A percentile compares a stretch with the other conserved stretches of the same genome.
Evolutionary conservation across 495 filamentous ascomycete species (phyloP).

Genomic region (Aspergillus cavernicola): DNA sequence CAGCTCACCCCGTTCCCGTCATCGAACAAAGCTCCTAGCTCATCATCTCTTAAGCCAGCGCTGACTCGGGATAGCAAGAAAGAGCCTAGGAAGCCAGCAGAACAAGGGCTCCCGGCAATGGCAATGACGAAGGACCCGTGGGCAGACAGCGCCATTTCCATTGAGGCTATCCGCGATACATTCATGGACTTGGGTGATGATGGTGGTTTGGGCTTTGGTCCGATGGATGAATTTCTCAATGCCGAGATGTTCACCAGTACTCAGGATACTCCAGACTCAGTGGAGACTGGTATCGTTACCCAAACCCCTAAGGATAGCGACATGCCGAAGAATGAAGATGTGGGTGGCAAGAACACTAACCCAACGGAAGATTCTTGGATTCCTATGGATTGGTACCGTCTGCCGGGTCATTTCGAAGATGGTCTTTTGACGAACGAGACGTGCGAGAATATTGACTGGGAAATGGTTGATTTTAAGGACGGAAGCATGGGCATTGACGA

Average conservation of each 20-base stretch:
- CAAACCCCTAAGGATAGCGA: conserved; percentile 37
- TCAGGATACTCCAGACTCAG: conserved; percentile 42
- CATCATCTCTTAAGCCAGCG: conserved; percentile 27
- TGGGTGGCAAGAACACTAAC: conserved; percentile 17
- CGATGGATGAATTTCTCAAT: conserved; percentile 43
- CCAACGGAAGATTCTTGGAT: conserved; percentile 29
- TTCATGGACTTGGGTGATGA: conserved; percentile 34
- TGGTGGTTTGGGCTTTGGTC: conserved; percentile 28
- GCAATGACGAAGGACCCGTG: conserved; percentile 39
- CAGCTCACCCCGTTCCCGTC: conserved; percentile 40
- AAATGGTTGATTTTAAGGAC: conserved; percentile 28
- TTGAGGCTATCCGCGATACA: conserved; percentile 39
- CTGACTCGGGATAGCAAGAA: conserved; percentile 29
- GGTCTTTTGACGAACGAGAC: conserved; percentile 20
- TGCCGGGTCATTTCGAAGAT: conserved; percentile 25
- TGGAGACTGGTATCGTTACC: conserved; percentile 32
- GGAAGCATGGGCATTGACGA: conserved; percentile 21
- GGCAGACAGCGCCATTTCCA: conserved; percentile 40
- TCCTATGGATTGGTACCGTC: conserved; percentile 30
- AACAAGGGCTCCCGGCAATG: conserved; percentile 9
- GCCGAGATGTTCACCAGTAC: conserved; percentile 40
- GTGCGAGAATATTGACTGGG: conserved; percentile 33
- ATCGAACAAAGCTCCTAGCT: conserved; percentile 25
- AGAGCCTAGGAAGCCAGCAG: conserved; percentile 23
- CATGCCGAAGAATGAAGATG: conserved; percentile 17